Conservation (phyloP, 148 eudicot genomes). For the Amaranthus cruentus region DNA sequence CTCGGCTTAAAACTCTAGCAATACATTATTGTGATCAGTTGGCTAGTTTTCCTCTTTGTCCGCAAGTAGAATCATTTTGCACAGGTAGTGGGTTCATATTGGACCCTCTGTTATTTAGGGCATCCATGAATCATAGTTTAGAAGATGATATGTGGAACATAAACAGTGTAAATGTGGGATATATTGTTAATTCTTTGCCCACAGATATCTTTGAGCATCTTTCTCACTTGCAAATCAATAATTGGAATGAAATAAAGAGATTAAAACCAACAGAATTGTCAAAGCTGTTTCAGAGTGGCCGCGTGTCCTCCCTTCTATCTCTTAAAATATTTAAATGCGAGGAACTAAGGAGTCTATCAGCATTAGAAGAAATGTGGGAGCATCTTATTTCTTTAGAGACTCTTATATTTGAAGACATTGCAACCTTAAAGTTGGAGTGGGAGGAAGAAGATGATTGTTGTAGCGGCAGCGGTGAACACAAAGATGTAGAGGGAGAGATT, state of each 20-base stretch:
- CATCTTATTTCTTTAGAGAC: neutral
- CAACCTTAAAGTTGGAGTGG: neutral
- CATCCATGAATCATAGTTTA: neutral
- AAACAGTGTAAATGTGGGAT: neutral
- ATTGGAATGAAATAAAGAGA: neutral
- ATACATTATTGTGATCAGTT: neutral
- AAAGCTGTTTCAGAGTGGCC: neutral
- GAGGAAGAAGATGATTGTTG: neutral
- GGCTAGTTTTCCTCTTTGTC: neutral
- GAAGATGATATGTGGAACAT: no score
- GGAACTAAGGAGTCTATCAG: neutral
- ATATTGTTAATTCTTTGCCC: no score
- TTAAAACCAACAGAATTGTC: neutral
- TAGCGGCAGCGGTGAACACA: no score
- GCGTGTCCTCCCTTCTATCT: neutral
- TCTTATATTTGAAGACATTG: neutral
- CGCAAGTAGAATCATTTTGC: neutral
- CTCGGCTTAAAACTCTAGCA: neutral
- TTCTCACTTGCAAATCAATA: rapidly evolving
- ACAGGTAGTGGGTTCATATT: no score
- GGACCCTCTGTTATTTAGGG: no score
- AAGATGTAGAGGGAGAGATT: no score
- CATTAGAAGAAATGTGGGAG: neutral
- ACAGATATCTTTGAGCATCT: neutral
- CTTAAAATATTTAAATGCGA: rapidly evolving